Percentiles rank a stretch among this genome's conserved stretches.
Evolutionary conservation across 192 early-diverging fungal species (phyloP).

Genomic region (Rhizophagus sp.): DNA sequence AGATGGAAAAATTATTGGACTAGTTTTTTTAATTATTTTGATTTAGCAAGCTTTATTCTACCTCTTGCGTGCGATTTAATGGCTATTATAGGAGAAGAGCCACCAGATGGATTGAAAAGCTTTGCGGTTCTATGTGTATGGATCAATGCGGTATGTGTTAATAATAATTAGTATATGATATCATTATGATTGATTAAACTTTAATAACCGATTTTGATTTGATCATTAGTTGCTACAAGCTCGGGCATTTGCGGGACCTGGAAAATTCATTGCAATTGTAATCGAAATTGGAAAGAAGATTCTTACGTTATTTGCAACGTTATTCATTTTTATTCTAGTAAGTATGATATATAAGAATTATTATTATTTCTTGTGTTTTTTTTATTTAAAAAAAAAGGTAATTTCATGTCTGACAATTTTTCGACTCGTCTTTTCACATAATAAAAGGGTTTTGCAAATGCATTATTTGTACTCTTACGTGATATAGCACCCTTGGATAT

Average conservation of each 20-base stretch:
- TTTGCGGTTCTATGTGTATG: background rate
- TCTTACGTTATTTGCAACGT: background rate
- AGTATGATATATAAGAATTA: background rate
- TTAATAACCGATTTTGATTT: background rate
- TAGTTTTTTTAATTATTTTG: slow-evolving; percentile 11
- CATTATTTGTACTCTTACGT: background rate
- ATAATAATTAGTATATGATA: background rate
- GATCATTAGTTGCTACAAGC: background rate
- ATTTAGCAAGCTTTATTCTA: background rate
- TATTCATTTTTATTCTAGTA: background rate
- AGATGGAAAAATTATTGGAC: background rate
- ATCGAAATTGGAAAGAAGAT: slow-evolving; percentile 1
- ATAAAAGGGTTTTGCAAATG: slow-evolving; percentile 6
- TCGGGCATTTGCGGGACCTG: background rate
- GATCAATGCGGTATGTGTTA: background rate
- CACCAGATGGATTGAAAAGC: background rate
- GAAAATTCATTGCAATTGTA: slow-evolving; percentile 13
- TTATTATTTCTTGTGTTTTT: background rate
- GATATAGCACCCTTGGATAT: background rate
- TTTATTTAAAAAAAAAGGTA: background rate
- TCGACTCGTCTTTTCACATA: background rate
- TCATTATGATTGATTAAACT: background rate
- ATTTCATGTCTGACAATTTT: background rate
- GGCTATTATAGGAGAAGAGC: background rate
- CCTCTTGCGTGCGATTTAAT: background rate